Base-by-base conservation (phyloP, 805 yeast species). In the Pichia rugopelliculosa region DNA sequence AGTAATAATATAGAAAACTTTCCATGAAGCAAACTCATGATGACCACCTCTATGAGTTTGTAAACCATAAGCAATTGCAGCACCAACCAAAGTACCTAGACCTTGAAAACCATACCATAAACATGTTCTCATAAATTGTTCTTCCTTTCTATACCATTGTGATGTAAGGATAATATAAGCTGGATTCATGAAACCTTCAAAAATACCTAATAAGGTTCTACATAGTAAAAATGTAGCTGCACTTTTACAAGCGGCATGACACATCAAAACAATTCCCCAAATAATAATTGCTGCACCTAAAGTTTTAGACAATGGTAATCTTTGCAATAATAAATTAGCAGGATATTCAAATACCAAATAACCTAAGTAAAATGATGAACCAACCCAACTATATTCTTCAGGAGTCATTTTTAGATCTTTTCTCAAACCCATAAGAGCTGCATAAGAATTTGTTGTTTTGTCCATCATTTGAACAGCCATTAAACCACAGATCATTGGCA, bases 11-110 rank as follows among this genome's bases (percentile, higher is more conserved):
- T 70, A 71, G n/a, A 74, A 58, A 50, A 68, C 63, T 55, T 71
- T 65, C 77, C 78, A 74, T 8, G 45, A 24, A 4, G 43, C 34
- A 30, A 30, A 39, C n/a, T 46, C 47, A 44, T 21, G 45, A 30
- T 13, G 49, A 22, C 38, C 48, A 15, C 13, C 37, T 18, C 38
- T 22, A 25, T 36, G 36, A 7, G 17, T 30, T 11, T 39, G 30
- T 20, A 53, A 62, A 15, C 81, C 83, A 55, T 79, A 79, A 1
- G 85, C 79, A 48, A 82, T 73, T 10, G 72, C 70, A 27, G 74
- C 71, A 17, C 82, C 78, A 26, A 77, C 39, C 23, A 76, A 61
- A 26, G 44, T 48, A 15, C 54, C 53, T 56, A 22, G 33, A 27
- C 36, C 49, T 7, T 37, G 39, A 6, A 54, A 59, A 44, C 52